Evolutionary conservation across 805 yeast species (phyloP).

Genomic region (Yarrowia sp.): DNA sequence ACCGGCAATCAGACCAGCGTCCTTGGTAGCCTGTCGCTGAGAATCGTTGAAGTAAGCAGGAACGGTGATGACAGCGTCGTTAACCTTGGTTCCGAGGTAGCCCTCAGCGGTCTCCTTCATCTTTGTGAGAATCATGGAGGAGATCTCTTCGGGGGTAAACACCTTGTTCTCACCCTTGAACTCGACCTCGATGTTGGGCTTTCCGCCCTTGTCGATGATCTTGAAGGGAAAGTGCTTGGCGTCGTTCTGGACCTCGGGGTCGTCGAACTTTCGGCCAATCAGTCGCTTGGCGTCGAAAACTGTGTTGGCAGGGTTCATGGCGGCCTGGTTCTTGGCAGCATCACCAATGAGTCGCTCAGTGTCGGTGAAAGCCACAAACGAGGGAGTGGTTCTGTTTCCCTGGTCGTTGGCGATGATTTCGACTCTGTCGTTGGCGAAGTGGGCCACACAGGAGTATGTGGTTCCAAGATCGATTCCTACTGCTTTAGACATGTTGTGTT

Average conservation of each 20-base stretch:
- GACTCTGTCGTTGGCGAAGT: constrained; percentile 74
- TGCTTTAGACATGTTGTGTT: constrained; percentile 45
- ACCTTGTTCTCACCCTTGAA: constrained; percentile 80
- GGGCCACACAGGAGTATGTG: constrained; percentile 96
- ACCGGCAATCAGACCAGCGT: constrained; percentile 94
- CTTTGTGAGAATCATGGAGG: constrained; percentile 85
- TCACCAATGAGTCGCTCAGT: constrained; percentile 94
- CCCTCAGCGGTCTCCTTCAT: constrained; percentile 93
- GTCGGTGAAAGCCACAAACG: constrained; percentile 92
- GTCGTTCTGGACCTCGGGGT: constrained; percentile 72
- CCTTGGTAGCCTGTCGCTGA: constrained; percentile 96
- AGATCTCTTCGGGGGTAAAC: constrained; percentile 90
- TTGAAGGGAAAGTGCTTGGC: constrained; percentile 86
- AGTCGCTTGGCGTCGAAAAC: constrained; percentile 93
- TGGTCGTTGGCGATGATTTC: constrained; percentile 95
- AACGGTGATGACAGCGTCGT: constrained; percentile 90
- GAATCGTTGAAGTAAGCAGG: constrained; percentile 97
- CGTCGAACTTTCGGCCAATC: constrained; percentile 77
- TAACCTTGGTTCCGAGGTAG: constrained; percentile 75
- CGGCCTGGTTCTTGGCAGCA: constrained; percentile 97
- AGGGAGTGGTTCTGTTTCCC: constrained; percentile 96
- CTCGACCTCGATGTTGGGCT: constrained; percentile 83
- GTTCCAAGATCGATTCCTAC: constrained; percentile 91
- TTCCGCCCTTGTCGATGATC: constrained; percentile 70
- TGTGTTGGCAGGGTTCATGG: constrained; percentile 88